phyloP scores from a whole-genome alignment of 306 rosid genomes.

The Vigna nakashimae region DNA sequence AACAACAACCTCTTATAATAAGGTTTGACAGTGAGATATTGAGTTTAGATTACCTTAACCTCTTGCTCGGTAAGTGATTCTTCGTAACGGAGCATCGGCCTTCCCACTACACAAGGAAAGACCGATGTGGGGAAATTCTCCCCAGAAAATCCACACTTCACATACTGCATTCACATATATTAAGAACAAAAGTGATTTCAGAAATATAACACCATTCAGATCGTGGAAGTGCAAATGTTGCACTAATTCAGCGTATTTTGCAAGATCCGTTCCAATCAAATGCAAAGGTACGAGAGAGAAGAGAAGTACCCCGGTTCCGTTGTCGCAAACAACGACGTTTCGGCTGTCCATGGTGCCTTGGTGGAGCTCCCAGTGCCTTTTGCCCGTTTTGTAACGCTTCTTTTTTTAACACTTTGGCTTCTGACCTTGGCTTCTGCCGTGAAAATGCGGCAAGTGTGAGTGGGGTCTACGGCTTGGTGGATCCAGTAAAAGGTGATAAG shows the following conservation, averaged over 20 bases:
- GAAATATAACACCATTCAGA: not conserved
- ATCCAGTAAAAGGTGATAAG: not conserved
- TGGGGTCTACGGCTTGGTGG: conserved; percentile 20
- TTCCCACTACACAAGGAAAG: conserved; percentile 96
- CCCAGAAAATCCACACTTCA: conserved; percentile 96
- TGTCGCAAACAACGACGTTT: conserved; percentile 95
- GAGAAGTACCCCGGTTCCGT: conserved; percentile 87
- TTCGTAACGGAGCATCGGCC: conserved; percentile 98
- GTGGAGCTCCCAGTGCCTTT: conserved; percentile 4
- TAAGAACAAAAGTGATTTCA: not conserved
- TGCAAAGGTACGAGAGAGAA: conserved; percentile 7
- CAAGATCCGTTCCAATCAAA: conserved; percentile 37
- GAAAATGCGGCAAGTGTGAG: conserved; percentile 29
- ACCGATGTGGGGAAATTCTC: conserved; percentile 97
- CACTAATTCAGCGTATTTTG: not conserved
- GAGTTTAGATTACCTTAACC: conserved; percentile 60
- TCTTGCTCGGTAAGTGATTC: conserved; percentile 92
- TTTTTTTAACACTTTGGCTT: conserved; percentile 22
- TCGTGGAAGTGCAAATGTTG: conserved; percentile 4
- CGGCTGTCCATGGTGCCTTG: conserved; percentile 67
- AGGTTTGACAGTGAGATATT: not conserved
- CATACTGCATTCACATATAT: conserved; percentile 66
- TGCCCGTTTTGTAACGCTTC: not conserved
- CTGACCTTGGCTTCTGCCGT: conserved; percentile 30
- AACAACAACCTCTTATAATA: not conserved